Conservation (phyloP, 352 stramenopile genomes). For the Phytophthora colocasiae region DNA sequence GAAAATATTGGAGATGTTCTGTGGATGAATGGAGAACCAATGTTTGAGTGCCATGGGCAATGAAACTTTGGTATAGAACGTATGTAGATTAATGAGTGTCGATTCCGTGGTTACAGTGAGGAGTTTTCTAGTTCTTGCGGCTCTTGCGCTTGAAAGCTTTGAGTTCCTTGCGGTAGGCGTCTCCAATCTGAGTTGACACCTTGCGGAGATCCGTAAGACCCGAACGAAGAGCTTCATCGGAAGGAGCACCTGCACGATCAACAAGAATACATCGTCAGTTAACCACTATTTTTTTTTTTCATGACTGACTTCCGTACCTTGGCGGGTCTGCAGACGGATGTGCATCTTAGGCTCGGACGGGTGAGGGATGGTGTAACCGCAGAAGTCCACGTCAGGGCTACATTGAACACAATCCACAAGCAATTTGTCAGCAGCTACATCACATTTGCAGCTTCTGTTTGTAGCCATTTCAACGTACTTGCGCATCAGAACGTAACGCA, state of each 20-base stretch:
- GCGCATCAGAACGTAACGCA: conserved; percentile 93
- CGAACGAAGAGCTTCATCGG: conserved; percentile 67
- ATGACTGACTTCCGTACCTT: conserved; percentile 39
- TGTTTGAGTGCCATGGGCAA: too few species aligned
- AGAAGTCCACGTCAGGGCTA: conserved; percentile 93
- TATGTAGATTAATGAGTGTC: conserved; percentile 40
- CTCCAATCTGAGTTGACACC: conserved; percentile 70
- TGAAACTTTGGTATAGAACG: not conserved
- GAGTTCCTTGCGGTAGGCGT: conserved; percentile 85
- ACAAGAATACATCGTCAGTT: conserved; percentile 1
- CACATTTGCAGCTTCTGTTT: not conserved
- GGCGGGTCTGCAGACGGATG: conserved; percentile 91
- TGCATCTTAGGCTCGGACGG: conserved; percentile 96
- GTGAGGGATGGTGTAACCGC: conserved; percentile 96
- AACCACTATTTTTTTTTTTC: too few species aligned
- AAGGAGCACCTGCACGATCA: conserved; percentile 48
- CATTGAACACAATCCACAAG: conserved; percentile 15
- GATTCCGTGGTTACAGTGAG: not conserved
- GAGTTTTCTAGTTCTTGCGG: conserved; percentile 64
- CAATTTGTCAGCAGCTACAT: not conserved
- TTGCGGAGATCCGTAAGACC: conserved; percentile 79
- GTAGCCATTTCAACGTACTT: conserved; percentile 58
- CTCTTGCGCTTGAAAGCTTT: conserved; percentile 84
- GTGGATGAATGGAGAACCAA: too few species aligned
- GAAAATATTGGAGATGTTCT: too few species aligned